Conservation (phyloP, 2,329 filamentous ascomycete species). For the Fusarium austroafricanum region DNA sequence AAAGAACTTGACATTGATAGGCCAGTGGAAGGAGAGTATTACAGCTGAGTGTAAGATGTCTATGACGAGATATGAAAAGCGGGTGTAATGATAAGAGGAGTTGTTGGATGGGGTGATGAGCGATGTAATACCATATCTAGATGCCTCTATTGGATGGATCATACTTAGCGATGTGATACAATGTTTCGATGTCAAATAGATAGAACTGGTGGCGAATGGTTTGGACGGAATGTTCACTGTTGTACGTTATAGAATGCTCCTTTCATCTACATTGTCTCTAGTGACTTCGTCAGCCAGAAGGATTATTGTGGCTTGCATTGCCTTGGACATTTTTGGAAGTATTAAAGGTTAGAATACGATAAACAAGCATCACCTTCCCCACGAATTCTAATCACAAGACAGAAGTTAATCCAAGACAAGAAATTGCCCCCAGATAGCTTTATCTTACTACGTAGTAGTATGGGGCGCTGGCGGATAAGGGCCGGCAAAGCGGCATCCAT, state of each 20-base stretch:
- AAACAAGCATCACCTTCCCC: background rate
- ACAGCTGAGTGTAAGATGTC: conserved; percentile 14
- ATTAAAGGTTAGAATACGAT: background rate
- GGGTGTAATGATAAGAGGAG: background rate
- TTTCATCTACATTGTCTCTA: no score
- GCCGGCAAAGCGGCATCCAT: conserved; percentile 7
- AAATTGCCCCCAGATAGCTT: background rate
- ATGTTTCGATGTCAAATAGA: background rate
- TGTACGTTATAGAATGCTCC: background rate
- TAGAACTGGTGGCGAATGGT: background rate
- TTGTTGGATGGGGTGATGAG: background rate
- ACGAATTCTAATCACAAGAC: background rate
- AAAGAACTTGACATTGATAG: conserved; percentile 19
- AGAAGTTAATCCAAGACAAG: background rate
- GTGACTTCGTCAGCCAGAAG: background rate
- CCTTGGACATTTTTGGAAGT: background rate
- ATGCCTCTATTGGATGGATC: background rate
- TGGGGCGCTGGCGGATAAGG: background rate
- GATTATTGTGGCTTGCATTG: background rate
- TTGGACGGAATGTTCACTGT: background rate
- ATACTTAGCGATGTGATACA: background rate
- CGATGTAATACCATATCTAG: background rate
- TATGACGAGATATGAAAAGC: background rate
- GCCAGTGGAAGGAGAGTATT: conserved; percentile 31
- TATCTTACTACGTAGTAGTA: no score